Conservation (phyloP, 495 filamentous ascomycete species). For the Annulohypoxylon nitens region DNA sequence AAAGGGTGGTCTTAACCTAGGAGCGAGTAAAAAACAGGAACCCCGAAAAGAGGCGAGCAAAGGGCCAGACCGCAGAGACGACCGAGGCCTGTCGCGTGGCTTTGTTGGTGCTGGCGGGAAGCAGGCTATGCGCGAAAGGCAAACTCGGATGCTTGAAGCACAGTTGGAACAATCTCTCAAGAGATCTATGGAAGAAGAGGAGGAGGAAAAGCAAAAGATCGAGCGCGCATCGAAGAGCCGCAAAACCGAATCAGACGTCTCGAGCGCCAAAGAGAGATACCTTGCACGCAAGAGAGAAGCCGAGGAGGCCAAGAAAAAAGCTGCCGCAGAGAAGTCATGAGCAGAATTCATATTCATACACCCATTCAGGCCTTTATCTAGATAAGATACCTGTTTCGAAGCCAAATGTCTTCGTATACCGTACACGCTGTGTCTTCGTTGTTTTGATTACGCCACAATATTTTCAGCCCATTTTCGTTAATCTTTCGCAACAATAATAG, state of each 20-base stretch:
- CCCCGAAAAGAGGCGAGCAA: conserved; percentile 53
- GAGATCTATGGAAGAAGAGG: conserved; percentile 79
- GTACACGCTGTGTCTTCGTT: conserved; percentile 44
- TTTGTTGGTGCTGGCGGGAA: conserved; percentile 65
- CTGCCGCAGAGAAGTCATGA: conserved; percentile 44
- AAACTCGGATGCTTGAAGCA: conserved; percentile 87
- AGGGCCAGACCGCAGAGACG: conserved; percentile 51
- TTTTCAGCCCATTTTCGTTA: conserved; percentile 4
- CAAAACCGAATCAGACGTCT: conserved; percentile 83
- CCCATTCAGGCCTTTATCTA: conserved; percentile 22
- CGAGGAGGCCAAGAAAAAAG: conserved; percentile 74
- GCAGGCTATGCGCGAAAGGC: conserved; percentile 79
- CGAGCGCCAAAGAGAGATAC: conserved; percentile 88
- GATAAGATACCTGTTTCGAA: conserved; percentile 25
- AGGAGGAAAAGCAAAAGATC: conserved; percentile 73
- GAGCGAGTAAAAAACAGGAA: conserved; percentile 65
- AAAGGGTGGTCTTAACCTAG: conserved; percentile 87
- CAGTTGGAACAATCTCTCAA: conserved; percentile 83
- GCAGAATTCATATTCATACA: conserved; percentile 32
- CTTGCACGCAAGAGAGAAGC: conserved; percentile 84
- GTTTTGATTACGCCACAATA: conserved; percentile 24
- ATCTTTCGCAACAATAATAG: background rate
- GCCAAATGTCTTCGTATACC: conserved; percentile 31
- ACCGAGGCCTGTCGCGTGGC: conserved; percentile 56
- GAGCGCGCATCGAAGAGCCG: conserved; percentile 79